phyloP scores from a whole-genome alignment of 225 moss, liverwort and hornwort species.

The Straminergon stramineum region DNA sequence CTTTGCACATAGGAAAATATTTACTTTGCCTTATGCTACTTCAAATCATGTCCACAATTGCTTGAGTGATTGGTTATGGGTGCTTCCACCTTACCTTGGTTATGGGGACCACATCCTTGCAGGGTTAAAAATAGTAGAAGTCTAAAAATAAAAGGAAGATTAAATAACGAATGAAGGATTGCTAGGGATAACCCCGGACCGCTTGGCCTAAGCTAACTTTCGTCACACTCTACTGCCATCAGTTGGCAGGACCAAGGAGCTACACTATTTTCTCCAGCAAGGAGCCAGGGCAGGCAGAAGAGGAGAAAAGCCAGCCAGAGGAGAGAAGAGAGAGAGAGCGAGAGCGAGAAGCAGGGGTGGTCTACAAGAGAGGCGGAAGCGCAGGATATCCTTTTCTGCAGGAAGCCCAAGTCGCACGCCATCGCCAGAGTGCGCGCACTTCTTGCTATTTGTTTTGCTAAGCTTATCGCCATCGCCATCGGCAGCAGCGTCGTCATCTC shows the following conservation, averaged over 20 bases:
- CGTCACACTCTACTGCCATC: not conserved
- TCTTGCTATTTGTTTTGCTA: not conserved
- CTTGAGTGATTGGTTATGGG: too few species aligned
- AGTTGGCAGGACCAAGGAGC: not conserved
- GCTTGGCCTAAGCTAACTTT: not conserved
- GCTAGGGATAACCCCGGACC: not conserved
- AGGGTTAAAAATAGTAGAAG: not conserved
- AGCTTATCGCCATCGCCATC: not conserved
- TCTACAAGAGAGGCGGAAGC: not conserved
- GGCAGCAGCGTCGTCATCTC: not conserved
- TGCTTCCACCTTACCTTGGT: not conserved
- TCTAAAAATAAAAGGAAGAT: not conserved
- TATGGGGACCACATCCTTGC: accelerated
- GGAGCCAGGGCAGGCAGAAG: not conserved
- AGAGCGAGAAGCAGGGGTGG: not conserved
- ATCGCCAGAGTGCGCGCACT: not conserved
- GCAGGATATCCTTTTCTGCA: not conserved
- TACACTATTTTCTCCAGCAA: not conserved
- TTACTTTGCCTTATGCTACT: too few species aligned
- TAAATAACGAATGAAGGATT: not conserved
- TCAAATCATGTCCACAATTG: too few species aligned
- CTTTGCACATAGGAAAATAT: too few species aligned
- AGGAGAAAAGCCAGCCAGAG: too few species aligned
- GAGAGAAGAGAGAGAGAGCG: not conserved
- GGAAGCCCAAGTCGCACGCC: not conserved